Evolutionary conservation across 1,284 basidiomycete species (phyloP), one percentile per base, ranked within the genome.

Genomic region (Sanguinoderma infundibulare): DNA sequence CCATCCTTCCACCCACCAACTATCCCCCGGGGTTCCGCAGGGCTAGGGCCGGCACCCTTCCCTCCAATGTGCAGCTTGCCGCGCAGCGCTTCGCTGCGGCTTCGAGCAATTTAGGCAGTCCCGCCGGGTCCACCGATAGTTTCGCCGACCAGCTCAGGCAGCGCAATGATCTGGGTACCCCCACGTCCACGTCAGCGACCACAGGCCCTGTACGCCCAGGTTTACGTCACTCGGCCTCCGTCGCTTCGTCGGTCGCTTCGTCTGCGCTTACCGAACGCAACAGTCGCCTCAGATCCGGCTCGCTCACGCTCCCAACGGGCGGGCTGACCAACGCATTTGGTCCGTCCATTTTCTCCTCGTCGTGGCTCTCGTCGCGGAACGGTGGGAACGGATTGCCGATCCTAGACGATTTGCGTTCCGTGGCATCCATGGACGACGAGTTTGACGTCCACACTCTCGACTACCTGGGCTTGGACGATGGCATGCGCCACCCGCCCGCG

Each of bases 361-460:
- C 92, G 53, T 96, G 94, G 94, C 80, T 95, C 68, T 83, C 91
- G 36, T 85, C 87, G 47, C 77, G 82, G 67, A 89, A 85, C 69
- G 81, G 81, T 38, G 77, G 76, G 62, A 79, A 81, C 58, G 83
- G 84, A 26, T 85, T 89, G 67, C 81, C 87, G 40, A 81, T 87
- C 66, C 77, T 93, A 67, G 91, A 94, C 61, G 92, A 94, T 75
- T 75, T 92, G 69, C 87, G 90, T 66, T 92, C 90, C 44, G 87
- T 90, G 54, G 86, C 87, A 52, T 92, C 91, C 32, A 86, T 85
- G 63, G 91, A 92, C 70, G 95, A 96, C 63, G 92, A 96, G 60
- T 93, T 94, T 74, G 92, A 95, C 72, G 92, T 96, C 53, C 92
- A 95, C 71, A 98, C 96, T 28, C 84, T 98, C 65, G 95, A 96